phyloP scores from a whole-genome alignment of 345 rosid species.

The Melaleuca alternifolia region DNA sequence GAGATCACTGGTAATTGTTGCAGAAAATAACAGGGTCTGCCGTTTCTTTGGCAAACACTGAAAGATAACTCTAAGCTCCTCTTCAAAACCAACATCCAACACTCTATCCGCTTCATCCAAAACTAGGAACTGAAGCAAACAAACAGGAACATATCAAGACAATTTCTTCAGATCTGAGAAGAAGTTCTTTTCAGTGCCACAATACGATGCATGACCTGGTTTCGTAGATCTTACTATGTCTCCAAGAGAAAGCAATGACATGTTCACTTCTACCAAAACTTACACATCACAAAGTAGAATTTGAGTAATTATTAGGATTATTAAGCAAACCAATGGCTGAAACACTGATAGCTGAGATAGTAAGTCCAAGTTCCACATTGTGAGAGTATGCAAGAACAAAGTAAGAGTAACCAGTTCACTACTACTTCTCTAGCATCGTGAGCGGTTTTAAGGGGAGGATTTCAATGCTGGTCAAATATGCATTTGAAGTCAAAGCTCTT shows the following conservation, averaged over 20 bases:
- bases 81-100: slow-evolving; percentile 92
- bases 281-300: background rate
- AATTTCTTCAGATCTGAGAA: background rate
- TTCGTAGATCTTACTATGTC: background rate
- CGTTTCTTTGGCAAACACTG: slow-evolving; percentile 63
- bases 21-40: slow-evolving; percentile 86
- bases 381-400: background rate
- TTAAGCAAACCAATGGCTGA: background rate
- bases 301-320: background rate
- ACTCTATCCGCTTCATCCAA: slow-evolving; percentile 98
- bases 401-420: background rate
- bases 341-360: background rate
- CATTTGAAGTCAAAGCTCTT: background rate
- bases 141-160: background rate
- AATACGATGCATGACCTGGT: background rate
- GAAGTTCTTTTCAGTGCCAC: background rate
- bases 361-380: background rate
- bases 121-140: slow-evolving; percentile 51
- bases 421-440: background rate
- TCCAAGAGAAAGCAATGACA: background rate
- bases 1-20: slow-evolving; percentile 82
- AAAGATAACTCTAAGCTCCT: slow-evolving; percentile 60
- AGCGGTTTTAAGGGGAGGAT: background rate
- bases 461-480: background rate
- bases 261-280: background rate